These are phyloP conservation scores for Coemansia sp. DNA, from an alignment of 192 early-diverging fungal species.

Conservation along the genomic window DNA sequence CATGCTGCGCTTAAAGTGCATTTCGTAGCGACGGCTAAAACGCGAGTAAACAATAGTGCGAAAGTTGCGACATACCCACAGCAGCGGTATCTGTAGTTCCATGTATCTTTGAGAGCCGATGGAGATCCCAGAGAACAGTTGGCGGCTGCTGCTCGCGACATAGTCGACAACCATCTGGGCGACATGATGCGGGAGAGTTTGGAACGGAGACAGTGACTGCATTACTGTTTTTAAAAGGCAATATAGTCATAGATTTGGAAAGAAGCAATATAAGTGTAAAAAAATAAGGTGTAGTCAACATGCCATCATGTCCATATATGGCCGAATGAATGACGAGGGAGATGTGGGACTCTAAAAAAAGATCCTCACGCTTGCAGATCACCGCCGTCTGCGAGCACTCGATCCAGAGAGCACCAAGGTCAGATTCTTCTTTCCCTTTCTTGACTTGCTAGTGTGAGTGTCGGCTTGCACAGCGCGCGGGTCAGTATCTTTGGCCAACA, in stretches of 20 bases:
- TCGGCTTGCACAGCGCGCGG: slow-evolving; percentile 3
- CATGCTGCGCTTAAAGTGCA: background rate
- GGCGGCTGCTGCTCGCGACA: background rate
- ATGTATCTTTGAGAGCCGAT: background rate
- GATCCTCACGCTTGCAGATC: background rate
- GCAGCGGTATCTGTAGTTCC: background rate
- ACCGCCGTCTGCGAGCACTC: slow-evolving; percentile 34
- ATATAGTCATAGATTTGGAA: background rate
- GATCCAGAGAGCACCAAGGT: slow-evolving; percentile 42
- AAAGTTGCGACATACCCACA: background rate
- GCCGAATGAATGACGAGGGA: background rate
- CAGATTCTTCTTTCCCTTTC: slow-evolving; percentile 30
- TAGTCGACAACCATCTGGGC: background rate
- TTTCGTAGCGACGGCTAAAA: background rate
- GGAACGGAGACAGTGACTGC: background rate
- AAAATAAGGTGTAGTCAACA: background rate
- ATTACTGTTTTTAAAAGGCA: background rate
- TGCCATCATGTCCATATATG: slow-evolving; percentile 3
- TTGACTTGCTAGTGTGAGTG: background rate
- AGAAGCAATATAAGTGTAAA: background rate
- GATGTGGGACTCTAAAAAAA: background rate
- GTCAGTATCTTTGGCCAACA: slow-evolving; percentile 16
- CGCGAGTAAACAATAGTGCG: background rate
- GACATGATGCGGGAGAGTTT: background rate
- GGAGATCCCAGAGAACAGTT: background rate